Base-by-base conservation (phyloP, 2,329 filamentous ascomycete species). In the Fusarium sp. region DNA sequence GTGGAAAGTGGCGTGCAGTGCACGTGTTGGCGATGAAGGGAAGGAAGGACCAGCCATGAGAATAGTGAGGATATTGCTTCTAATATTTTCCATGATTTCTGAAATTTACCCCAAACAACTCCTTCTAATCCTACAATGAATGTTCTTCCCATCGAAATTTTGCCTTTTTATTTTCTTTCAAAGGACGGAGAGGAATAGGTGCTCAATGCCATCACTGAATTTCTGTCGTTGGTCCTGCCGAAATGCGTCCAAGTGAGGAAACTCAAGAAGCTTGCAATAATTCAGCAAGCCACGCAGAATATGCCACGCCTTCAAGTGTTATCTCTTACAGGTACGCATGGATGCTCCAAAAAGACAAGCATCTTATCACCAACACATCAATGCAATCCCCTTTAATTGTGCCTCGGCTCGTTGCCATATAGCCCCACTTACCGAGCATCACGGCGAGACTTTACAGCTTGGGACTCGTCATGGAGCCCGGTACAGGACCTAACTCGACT, bases 401-500 rank as follows among this genome's bases (percentile, higher is more conserved):
- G 70, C 72, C 72, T 75, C 72, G 72, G 72, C 63, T 71, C 40
- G 20, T 71, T 17, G 35, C n/a, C 16, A 62, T 38, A 6, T 20
- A 42, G 59, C 67, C 69, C 72, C 70, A 75, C 69, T 66, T 64
- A 31, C 55, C 58, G 57, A 64, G 38, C 38, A 56, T 58, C 58
- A 62, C 44, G 22, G 61, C 36, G 35, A 59, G 69, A 71, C 20
- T 49, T 42, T 53, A 61, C n/a, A 62, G 46, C 61, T 57, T 63
- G 49, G 36, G 59, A 20, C 20, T 46, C 36, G 57, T 46, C 51
- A 38, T 58, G 29, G 40, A 57, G 14, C 29, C 64, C 59, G 64
- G 57, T 40, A 24, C 16, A n/a, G 17, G n/a, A 24, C 22, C 22
- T 31, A 51, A 24, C 38, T 51, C 53, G 46, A 46, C 42, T 55